Evolutionary conservation across 768 basidiomycete species (phyloP).

Genomic region (Collybiopsis confluens): DNA sequence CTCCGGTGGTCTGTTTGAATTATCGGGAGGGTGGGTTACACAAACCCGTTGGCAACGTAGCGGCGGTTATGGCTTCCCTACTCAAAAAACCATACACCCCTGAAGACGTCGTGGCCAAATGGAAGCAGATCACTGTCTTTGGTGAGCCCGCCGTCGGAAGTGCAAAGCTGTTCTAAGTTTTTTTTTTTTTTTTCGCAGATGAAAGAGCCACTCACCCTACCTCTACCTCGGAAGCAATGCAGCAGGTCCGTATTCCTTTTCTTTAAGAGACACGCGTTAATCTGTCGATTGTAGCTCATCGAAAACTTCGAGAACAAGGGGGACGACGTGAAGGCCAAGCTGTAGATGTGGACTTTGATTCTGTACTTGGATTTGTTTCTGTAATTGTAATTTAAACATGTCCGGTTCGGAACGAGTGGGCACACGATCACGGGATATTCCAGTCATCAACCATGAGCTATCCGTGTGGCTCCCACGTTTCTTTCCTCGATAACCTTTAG

Average conservation of each 20-base stretch:
- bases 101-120: conserved; percentile 76
- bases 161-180: too few relatives aligned
- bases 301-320: conserved; percentile 51
- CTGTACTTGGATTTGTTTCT: too few relatives aligned
- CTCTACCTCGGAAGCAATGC: conserved; percentile 69
- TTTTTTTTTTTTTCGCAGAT: conserved; percentile 33
- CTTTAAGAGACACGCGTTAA: not conserved
- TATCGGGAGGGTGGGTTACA: conserved; percentile 88
- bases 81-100: conserved; percentile 69
- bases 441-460: not conserved
- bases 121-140: conserved; percentile 82
- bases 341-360: conserved; percentile 27
- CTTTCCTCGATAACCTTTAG: not conserved
- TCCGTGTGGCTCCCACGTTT: not conserved
- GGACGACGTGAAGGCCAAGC: conserved; percentile 43
- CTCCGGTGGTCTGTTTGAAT: conserved; percentile 78
- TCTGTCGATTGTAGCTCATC: conserved; percentile 27
- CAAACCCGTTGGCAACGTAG: conserved; percentile 91
- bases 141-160: too few relatives aligned
- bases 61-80: conserved; percentile 84
- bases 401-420: too few relatives aligned
- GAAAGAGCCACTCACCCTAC: conserved; percentile 79
- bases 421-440: not conserved
- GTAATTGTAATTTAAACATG: too few relatives aligned
- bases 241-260: conserved; percentile 46